These are phyloP conservation scores for Penicillium dipodomyicola DNA, from an alignment of 495 filamentous ascomycete genomes.

Conservation along the genomic window DNA sequence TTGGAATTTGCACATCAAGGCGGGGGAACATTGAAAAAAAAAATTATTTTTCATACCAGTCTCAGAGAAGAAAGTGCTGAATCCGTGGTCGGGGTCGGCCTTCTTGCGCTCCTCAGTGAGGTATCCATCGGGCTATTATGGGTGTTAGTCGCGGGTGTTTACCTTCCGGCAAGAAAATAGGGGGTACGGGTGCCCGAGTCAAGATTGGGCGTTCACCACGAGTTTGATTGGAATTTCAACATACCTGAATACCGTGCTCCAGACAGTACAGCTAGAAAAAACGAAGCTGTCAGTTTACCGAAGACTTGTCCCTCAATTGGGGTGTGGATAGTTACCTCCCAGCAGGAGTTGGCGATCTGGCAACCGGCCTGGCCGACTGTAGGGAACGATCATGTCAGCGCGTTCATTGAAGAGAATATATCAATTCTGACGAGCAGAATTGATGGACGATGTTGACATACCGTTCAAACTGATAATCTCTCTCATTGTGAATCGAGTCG, in stretches of 20 bases:
- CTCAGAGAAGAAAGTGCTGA: conserved; percentile 99
- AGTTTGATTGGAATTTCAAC: conserved; percentile 29
- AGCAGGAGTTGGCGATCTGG: conserved; percentile 99
- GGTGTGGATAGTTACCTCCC: conserved; percentile 70
- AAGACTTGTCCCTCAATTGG: conserved; percentile 16
- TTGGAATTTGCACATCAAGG: conserved; percentile 9
- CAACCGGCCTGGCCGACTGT: conserved; percentile 99
- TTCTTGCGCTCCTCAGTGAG: conserved; percentile 98
- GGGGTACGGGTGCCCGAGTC: conserved; percentile 20
- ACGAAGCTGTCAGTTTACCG: conserved; percentile 28
- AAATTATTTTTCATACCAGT: conserved; percentile 64
- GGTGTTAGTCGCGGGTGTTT: conserved; percentile 26
- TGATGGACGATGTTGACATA: conserved; percentile 45
- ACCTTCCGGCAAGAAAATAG: conserved; percentile 21
- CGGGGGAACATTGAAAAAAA: conserved; percentile 11
- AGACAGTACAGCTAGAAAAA: conserved; percentile 89
- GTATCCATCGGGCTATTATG: conserved; percentile 87
- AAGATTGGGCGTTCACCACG: conserved; percentile 19
- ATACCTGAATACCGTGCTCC: conserved; percentile 98
- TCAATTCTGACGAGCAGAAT: conserved; percentile 13
- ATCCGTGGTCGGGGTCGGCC: conserved; percentile 90
- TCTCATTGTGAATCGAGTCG: conserved; percentile 68
- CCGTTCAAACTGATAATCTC: conserved; percentile 99
- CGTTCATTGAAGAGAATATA: conserved; percentile 19
- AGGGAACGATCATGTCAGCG: conserved; percentile 23